Evolutionary conservation across 1,139 yeast genomes (phyloP).

Genomic region (Zygosaccharomyces sapae): DNA sequence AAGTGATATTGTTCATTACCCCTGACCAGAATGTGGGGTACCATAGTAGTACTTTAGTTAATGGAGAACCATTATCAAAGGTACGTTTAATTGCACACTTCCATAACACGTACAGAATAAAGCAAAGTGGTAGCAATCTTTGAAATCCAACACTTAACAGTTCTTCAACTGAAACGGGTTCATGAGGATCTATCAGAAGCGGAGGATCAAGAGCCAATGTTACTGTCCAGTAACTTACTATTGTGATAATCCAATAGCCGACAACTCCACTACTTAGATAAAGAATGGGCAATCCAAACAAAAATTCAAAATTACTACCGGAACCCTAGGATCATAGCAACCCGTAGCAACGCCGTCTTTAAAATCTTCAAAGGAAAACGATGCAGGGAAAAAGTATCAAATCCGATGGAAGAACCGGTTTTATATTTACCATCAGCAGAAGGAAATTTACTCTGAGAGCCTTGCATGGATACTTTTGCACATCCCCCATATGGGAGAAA

Average conservation of each 20-base stretch:
- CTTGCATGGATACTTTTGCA: slow-evolving; percentile 58
- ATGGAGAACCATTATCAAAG: slow-evolving; percentile 41
- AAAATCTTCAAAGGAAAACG: slow-evolving; percentile 53
- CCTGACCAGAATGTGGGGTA: slow-evolving; percentile 84
- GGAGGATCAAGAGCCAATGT: slow-evolving; percentile 84
- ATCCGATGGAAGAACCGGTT: slow-evolving; percentile 53
- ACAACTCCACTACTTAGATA: slow-evolving; percentile 51
- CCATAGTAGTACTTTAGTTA: slow-evolving; percentile 63
- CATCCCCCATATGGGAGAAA: slow-evolving; percentile 78
- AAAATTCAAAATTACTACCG: slow-evolving; percentile 54
- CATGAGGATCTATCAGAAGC: slow-evolving; percentile 49
- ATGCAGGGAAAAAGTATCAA: slow-evolving; percentile 75
- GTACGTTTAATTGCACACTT: slow-evolving; percentile 45
- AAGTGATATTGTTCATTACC: slow-evolving; percentile 76
- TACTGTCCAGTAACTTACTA: slow-evolving; percentile 86
- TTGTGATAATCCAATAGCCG: slow-evolving; percentile 57
- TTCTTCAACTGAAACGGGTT: slow-evolving; percentile 51
- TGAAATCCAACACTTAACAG: slow-evolving; percentile 68
- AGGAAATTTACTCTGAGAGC: slow-evolving; percentile 49
- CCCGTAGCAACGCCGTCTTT: slow-evolving; percentile 39
- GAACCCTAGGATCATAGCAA: slow-evolving; percentile 64
- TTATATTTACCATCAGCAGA: slow-evolving; percentile 46
- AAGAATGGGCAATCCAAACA: slow-evolving; percentile 58
- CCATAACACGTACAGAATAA: slow-evolving; percentile 75
- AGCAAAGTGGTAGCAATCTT: slow-evolving; percentile 70